Conservation (phyloP, 176 grass and related monocot genomes). For the Puya raimondii region DNA sequence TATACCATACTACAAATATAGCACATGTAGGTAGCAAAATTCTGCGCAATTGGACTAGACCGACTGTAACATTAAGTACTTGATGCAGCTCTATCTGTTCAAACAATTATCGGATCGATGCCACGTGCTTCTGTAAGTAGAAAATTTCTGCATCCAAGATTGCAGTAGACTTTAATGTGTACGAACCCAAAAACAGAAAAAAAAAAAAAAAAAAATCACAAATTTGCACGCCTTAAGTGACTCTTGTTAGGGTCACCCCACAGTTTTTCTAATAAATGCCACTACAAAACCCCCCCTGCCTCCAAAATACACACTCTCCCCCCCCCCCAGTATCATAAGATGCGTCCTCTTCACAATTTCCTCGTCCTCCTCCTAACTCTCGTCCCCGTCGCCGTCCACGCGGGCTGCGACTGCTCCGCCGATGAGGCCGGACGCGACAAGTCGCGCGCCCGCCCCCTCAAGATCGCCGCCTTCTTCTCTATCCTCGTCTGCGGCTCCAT, state of each 20-base stretch:
- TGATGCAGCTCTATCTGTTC: too few relatives aligned
- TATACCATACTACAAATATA: not conserved
- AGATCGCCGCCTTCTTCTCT: slow-evolving; percentile 10
- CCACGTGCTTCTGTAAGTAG: too few relatives aligned
- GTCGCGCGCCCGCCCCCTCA: not conserved
- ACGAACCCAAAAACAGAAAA: not conserved
- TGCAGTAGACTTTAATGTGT: not conserved
- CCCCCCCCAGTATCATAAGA: not conserved
- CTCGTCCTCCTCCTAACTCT: not conserved
- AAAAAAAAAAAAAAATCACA: not conserved
- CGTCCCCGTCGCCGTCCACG: not conserved
- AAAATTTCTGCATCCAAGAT: too few relatives aligned
- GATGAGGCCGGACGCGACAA: not conserved
- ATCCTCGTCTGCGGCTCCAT: not conserved
- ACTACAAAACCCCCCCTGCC: not conserved
- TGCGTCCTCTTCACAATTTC: not conserved
- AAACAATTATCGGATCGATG: too few relatives aligned
- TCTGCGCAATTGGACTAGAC: too few relatives aligned
- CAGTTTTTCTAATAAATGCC: not conserved
- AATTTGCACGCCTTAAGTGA: not conserved
- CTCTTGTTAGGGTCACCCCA: not conserved
- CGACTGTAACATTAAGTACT: too few relatives aligned
- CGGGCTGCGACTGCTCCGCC: not conserved
- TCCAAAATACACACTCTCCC: not conserved
- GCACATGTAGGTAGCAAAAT: too few relatives aligned